Conservation (phyloP, 768 basidiomycete genomes). For the Rhodosporidiobolus odoratus region DNA sequence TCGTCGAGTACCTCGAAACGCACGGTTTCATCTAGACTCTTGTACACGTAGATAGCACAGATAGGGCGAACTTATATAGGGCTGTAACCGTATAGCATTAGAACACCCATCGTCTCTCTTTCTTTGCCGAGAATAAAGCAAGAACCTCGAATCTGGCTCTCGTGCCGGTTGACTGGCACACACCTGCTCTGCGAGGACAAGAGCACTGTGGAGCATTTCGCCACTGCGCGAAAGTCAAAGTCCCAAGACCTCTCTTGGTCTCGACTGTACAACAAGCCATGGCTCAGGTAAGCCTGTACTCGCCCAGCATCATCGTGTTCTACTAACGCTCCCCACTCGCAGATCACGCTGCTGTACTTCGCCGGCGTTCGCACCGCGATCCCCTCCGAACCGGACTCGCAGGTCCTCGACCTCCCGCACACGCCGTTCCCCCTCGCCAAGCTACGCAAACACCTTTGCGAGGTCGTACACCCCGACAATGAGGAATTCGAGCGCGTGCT, state of each 20-base stretch:
- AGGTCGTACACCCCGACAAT: slow-evolving; percentile 18
- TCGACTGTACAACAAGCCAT: no score
- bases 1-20: slow-evolving; percentile 73
- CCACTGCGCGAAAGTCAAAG: no score
- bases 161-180: no score
- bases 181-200: no score
- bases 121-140: no score
- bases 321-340: background rate
- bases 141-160: no score
- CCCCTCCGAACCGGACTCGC: slow-evolving; percentile 52
- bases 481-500: slow-evolving; percentile 56
- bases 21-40: slow-evolving; percentile 28
- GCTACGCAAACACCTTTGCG: slow-evolving; percentile 53
- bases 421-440: slow-evolving; percentile 54
- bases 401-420: slow-evolving; percentile 54
- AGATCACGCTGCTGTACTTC: slow-evolving; percentile 53
- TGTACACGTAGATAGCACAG: background rate
- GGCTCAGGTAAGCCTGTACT: background rate
- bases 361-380: slow-evolving; percentile 66
- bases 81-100: slow-evolving; percentile 2
- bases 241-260: no score
- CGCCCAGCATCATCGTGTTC: no score
- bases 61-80: background rate
- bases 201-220: no score
- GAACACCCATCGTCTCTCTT: no score